Evolutionary conservation across 129 eudicot genomes (phyloP), one percentile per base, ranked within the genome.

Genomic region (Pittosporum tobira): DNA sequence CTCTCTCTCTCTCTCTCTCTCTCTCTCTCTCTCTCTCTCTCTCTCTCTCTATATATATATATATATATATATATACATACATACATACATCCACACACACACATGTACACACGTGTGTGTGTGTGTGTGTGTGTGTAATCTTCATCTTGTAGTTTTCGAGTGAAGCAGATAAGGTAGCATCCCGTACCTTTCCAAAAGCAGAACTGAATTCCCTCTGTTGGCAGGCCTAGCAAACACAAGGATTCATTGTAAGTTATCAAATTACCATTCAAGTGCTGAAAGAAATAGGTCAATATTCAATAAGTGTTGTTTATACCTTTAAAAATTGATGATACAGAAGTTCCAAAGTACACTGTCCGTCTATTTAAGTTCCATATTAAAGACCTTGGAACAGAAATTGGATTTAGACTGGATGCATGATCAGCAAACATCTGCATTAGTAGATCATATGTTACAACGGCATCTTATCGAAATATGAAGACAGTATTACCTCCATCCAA

Each of bases 181-280:
- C 22, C 53, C 66, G 34, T 84, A 84, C 91, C 96, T 88, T 72
- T 88, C 96, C 96, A 90, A 74, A 90, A 90, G 77, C 94, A 82
- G 65, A 67, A 63, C 45, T 90, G 97, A 73, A 90, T 85, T 43
- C 59, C 79, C 62, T 80, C 84, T 8, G 88, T 85, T 27, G 83
- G 71, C 71, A 90, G 65, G 48, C 97, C 97, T 90, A 70, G 22
- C 46, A 71, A 78, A 64, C 29, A 36, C 48, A 48, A 71, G 27
- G 18, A 19, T 46, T 28, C 48, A 48, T 26, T 13, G 70, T 64
- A 29, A 72, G 3, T 43, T 63, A 23, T 26, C 23, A 45, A 34
- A 7, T 6, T n/a, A 22, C 15, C 30, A 31, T 20, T 15, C 61
- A 56, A 19, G 24, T 52, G 43, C 37, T 2, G 43, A 22, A 14